Evolutionary conservation across 176 grass and related monocot genomes (phyloP), one percentile per base, ranked within the genome.

Genomic region (Pharus latifolius): DNA sequence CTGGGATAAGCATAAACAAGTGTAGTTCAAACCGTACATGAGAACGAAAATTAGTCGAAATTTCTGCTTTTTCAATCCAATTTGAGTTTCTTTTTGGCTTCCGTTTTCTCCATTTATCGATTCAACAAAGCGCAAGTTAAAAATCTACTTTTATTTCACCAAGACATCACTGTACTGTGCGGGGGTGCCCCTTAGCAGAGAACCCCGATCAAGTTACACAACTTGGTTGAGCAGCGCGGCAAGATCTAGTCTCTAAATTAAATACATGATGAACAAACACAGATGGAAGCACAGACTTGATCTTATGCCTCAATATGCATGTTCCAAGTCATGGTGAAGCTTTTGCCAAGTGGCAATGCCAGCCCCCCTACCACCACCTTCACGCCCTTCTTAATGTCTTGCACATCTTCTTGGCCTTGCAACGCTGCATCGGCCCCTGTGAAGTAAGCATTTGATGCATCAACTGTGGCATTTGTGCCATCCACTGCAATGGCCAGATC

Each of bases 321-420:
- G 34, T 63, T 83, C 89, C 94, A 98, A 3, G 86, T 80, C 83
- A 98, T 72, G 49, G 86, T 85, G 78, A 98, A 98, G 58, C 84
- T 98, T 78, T 85, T 98, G 11, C 94, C 94, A 24, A 98, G 72
- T 53, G 84, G 89, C 89, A 98, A 50, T 22, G 72, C 75, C 41
- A 98, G 73, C 37, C 95, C 90, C 3, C 87, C 87, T 3, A 98
- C 66, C 84, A 93, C 89, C 69, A 89, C 83, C 51, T 75, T 45
- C 88, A 84, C 69, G 48, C 85, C 35, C 40, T 77, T 84, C 69
- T 76, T 73, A 7, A 13, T 78, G 6, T 49, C 69, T 56, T 72
- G 82, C 31, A 76, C 69, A 67, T 7, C 48, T 1, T 70, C 63
- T 32, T 84, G 76, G 23, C 52, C 58, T 1, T 56, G 76, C 65